Base-by-base conservation (phyloP, 164 flowering plant species). In the Houttuynia cordata region DNA sequence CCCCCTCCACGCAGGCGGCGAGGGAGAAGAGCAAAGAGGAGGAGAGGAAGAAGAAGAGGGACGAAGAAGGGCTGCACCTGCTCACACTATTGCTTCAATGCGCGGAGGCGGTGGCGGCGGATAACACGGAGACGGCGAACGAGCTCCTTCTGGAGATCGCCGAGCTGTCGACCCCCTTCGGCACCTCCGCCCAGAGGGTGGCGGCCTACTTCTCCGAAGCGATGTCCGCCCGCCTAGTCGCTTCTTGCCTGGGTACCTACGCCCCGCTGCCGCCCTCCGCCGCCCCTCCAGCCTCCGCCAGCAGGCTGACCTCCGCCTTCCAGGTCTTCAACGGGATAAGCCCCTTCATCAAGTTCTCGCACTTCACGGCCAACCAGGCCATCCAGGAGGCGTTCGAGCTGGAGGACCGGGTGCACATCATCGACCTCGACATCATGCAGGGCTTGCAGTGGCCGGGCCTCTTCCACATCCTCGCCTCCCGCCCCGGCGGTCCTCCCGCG, bases 121-220 rank as follows among this genome's bases (percentile, higher is more conserved):
- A 91, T 37, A 84, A 87, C 57, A 64, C 78, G 1, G 96, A 85
- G 20, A 90, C 87, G 21, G 97, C 96, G 0, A 91, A 87, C 68
- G 75, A 72, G 63, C 86, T 83, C 83, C 81, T 91, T 15, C 73
- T 85, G 0, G 99, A 94, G 58, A 89, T 91, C 25, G 78, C 96
- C 0, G 81, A 94, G 64, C 79, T 88, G 5, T 84, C 99, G 1
- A 83, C 96, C 8, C 97, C 99, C 0, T 91, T 74, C 34, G 99
- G 99, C 0, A 91, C 99, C 0, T 85, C 99, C 0, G 96, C 97
- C 0, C 97, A 91, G 76, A 77, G 97, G 0, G 96, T 94, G 7
- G 99, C 96, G 0, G 93, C 99, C 0, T 94, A 94, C 71, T 94
- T 94, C 83, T 91, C 97, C 0, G 97, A 91, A 61, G 99, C 97